Percentiles rank a stretch among this genome's conserved stretches.
Evolutionary conservation across 1,284 basidiomycete species (phyloP).

Genomic region (Ceratobasidium sp.): DNA sequence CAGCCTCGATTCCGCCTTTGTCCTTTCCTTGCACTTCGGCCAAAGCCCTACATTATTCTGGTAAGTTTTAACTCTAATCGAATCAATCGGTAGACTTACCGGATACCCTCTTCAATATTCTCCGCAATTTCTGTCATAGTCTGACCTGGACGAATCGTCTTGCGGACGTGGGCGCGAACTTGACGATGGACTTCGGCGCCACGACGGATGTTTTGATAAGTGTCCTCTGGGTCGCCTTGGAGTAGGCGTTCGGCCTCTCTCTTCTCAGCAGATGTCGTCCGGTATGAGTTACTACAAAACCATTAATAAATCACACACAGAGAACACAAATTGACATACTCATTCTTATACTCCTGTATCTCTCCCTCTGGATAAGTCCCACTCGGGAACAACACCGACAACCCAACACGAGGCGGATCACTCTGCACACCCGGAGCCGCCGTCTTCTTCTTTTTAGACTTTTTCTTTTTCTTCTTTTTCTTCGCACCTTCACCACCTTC

Average conservation of each 20-base stretch:
- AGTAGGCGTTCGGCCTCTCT: conserved; percentile 83
- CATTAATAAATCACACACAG: conserved; percentile 1
- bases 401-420: conserved; percentile 92
- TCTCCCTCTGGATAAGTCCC: conserved; percentile 91
- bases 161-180: conserved; percentile 85
- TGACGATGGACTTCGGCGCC: conserved; percentile 97
- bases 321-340: conserved; percentile 60
- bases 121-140: conserved; percentile 95
- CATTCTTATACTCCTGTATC: conserved; percentile 90
- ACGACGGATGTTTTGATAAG: conserved; percentile 89
- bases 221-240: conserved; percentile 82
- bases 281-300: conserved; percentile 79
- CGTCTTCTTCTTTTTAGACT: conserved; percentile 83
- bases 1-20: conserved; percentile 71
- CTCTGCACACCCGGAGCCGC: conserved; percentile 71
- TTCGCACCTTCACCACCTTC: conserved; percentile 56
- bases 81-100: conserved; percentile 55
- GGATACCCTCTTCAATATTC: conserved; percentile 90
- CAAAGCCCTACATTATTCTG: conserved; percentile 64
- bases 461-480: conserved; percentile 96
- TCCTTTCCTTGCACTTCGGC: conserved; percentile 79
- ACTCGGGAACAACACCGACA: conserved; percentile 90
- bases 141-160: conserved; percentile 93
- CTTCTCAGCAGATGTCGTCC: conserved; percentile 92
- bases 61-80: background rate